Evolutionary conservation across 2,329 filamentous ascomycete species (phyloP).

Genomic region (Apiospora saccharicola): DNA sequence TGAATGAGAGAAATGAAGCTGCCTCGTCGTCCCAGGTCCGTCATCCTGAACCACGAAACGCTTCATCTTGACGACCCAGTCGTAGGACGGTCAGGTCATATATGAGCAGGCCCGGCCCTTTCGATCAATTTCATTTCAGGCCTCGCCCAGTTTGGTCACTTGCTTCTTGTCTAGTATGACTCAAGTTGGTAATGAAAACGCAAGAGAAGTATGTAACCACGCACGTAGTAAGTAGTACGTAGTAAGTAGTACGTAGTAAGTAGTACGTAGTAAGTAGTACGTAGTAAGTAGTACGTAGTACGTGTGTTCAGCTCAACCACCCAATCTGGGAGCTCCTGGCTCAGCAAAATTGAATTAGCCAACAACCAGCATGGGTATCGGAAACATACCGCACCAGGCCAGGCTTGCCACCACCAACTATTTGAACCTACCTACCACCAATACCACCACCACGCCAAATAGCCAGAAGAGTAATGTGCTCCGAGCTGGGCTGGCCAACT

Average conservation of each 20-base stretch:
- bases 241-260: background rate
- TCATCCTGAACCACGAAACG: constrained; percentile 22
- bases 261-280: constrained; percentile 5
- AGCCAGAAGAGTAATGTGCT: constrained; percentile 16
- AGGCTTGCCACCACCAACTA: background rate
- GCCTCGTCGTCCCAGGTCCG: constrained; percentile 10
- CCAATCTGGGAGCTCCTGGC: background rate
- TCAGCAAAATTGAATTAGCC: constrained; percentile 2
- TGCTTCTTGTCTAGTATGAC: background rate
- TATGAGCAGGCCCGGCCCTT: constrained; percentile 14
- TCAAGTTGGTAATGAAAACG: background rate
- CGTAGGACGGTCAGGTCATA: constrained; percentile 18
- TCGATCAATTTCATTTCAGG: constrained; percentile 4
- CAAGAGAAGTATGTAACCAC: background rate
- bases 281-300: background rate
- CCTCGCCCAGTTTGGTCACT: background rate
- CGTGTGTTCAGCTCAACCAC: constrained; percentile 2
- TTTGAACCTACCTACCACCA: background rate
- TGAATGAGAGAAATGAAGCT: constrained; percentile 8
- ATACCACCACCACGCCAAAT: background rate
- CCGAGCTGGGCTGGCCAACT: background rate
- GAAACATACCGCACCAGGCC: constrained; percentile 1
- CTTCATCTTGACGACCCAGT: constrained; percentile 16
- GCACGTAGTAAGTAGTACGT: constrained; percentile 1
- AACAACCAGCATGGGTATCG: constrained; percentile 1